These are phyloP conservation scores for Bombardia bombarda DNA, from an alignment of 495 filamentous ascomycete species.

Conservation along the genomic window DNA sequence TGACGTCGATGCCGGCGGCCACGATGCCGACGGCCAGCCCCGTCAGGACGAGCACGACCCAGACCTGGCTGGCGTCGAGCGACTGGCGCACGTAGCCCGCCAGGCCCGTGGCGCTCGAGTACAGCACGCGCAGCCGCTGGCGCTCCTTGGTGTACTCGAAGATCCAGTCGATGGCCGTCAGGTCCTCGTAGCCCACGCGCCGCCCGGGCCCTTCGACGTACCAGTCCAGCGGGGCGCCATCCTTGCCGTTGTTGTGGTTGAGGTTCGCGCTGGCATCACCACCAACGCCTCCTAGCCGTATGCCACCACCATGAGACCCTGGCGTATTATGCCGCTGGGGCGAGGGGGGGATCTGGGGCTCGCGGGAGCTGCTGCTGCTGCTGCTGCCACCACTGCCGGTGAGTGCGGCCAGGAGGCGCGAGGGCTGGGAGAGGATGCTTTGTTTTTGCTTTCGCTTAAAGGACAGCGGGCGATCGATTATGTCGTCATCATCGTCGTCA, in stretches of 20 bases:
- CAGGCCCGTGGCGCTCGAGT: constrained; percentile 59
- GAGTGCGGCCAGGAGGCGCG: constrained; percentile 51
- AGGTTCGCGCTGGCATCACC: not conserved
- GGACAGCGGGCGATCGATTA: no score
- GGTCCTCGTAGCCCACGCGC: constrained; percentile 88
- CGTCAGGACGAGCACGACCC: constrained; percentile 70
- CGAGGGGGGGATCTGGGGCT: not conserved
- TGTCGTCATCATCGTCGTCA: no score
- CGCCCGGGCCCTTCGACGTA: constrained; percentile 85
- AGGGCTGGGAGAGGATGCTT: constrained; percentile 32
- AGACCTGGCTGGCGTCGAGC: constrained; percentile 81
- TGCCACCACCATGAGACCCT: no score
- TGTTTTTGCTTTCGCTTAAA: constrained; percentile 82
- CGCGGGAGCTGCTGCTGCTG: not conserved
- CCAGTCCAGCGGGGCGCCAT: constrained; percentile 69
- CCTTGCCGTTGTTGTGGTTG: constrained; percentile 37
- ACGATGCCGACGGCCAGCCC: constrained; percentile 76
- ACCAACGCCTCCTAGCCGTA: no score
- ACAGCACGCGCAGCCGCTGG: constrained; percentile 71
- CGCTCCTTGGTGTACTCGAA: constrained; percentile 98
- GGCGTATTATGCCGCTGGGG: no score
- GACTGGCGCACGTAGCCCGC: constrained; percentile 64
- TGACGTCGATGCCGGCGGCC: constrained; percentile 83
- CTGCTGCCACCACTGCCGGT: constrained; percentile 27
- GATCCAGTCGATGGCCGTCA: constrained; percentile 99